phyloP scores from a whole-genome alignment of 2,329 filamentous ascomycete genomes.

The Colletotrichum karsti region DNA sequence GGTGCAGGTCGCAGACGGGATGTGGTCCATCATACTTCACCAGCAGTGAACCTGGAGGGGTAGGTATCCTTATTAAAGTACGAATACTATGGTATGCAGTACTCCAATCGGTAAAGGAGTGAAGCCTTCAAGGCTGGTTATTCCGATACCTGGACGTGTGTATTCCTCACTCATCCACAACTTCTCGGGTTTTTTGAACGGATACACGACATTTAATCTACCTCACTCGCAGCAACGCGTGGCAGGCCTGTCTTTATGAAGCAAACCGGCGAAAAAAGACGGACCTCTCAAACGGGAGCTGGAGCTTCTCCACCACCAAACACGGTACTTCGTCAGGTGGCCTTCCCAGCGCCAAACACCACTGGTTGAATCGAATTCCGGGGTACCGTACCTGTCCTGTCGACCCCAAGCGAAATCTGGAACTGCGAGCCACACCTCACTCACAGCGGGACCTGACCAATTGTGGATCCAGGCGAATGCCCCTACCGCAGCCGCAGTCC shows the following conservation, averaged over 20 bases:
- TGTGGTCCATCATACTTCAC: background rate
- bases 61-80: too few relatives aligned
- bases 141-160: too few relatives aligned
- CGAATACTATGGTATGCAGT: too few relatives aligned
- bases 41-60: too few relatives aligned
- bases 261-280: background rate
- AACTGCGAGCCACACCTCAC: too few relatives aligned
- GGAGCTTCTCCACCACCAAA: background rate
- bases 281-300: background rate
- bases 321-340: background rate
- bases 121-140: too few relatives aligned
- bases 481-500: background rate
- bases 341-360: background rate
- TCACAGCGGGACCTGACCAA: background rate
- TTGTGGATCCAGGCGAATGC: slow-evolving; percentile 4
- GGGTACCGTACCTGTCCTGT: slow-evolving; percentile 5
- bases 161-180: background rate
- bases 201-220: background rate
- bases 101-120: too few relatives aligned
- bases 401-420: slow-evolving; percentile 7
- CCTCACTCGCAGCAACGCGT: background rate
- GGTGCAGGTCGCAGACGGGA: background rate
- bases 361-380: background rate
- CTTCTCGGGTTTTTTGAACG: background rate
- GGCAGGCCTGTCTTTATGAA: slow-evolving; percentile 4